Base-by-base conservation (phyloP, 169 alveolate species). In the Theileria luwenshuni region DNA sequence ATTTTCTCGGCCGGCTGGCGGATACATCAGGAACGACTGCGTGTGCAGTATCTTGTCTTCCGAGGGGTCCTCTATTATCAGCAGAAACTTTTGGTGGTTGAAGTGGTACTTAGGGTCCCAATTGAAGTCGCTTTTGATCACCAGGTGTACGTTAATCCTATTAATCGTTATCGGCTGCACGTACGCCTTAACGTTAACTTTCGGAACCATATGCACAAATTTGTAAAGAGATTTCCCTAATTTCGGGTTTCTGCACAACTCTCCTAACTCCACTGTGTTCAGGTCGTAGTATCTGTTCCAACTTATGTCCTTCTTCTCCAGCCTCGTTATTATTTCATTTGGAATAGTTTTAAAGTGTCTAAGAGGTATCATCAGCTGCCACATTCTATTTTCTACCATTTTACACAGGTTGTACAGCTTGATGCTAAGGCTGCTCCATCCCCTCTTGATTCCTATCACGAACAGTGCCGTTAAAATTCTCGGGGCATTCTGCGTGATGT, bases 291-390 rank as follows among this genome's bases (percentile, higher is more conserved):
- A 97, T 73, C 96, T 95, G 75, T 96, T 95, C 97, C 98, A 98
- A 1, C 96, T 90, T 61, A 97, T 86, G 79, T 98, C 99, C 77
- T 97, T 96, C 83, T 94, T 94, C 84, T 98, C 99, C 38, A 98
- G 85, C 83, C 96, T 95, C 68, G 96, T 77, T 69, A 97, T 77
- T 49, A 97, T 77, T 51, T 97, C 99, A 74, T 97, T 86, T n/a
- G 95, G 94, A 41, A 95, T 74, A 1, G 92, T 94, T 69, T 96
- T 96, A 94, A 98, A 98, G 91, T 98, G 99, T 73, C 99, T 92
- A 85, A 98, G 89, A 0, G 99, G 99, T 0, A 98, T 92, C 99
- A 95, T 96, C 35, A 97, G 93, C 48, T 95, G 92, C 99, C 99
- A 97, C 98, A 97, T 95, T 76, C 99, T 85, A 74, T 95, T 94